Evolutionary conservation across 2,329 filamentous ascomycete species (phyloP), one percentile per base, ranked within the genome.

Genomic region (Fusarium papillatum): DNA sequence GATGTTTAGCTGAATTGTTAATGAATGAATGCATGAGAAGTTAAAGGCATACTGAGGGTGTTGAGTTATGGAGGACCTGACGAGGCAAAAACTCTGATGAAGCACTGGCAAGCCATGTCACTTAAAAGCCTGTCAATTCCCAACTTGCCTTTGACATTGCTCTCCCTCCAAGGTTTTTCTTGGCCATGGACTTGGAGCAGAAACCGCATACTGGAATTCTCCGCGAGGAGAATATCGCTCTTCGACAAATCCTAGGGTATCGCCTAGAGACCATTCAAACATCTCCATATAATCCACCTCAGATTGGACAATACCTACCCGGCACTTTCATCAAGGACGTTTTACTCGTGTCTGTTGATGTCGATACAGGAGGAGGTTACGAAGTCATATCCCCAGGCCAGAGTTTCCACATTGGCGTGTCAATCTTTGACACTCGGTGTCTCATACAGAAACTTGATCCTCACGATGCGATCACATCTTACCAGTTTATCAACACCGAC

Each of bases 181-280:
- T 22, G 16, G 22, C 11, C 10, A 66, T 60, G 64, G 16, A n/a
- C n/a, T 60, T n/a, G 11, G 38, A n/a, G 22, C 26, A 13, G n/a
- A 8, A 16, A 67, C 39, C 63, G 4, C 73, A 78, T 41, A 72
- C 48, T 19, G 73, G 74, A n/a, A 72, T 77, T 60, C 65, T 79
- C 7, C 71, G 71, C 8, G 76, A 78, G 24, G 76, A 79, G 46
- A 77, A 71, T 43, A 39, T 76, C 48, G 66, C 61, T 36, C 66
- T 79, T 16, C 57, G 77, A 59, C 66, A 76, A 48, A 70, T 76
- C 26, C 31, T 78, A 7, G 76, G 77, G 7, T 76, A 78, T 55
- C 46, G 57, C 64, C 50, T 34, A 3, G 67, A 72, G 34, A 53
- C 50, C 34, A 26, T 59, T 26, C 57, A 59, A 61, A 34, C 34